A percentile compares a stretch with the other conserved stretches of the same genome.
Evolutionary conservation across 768 basidiomycete genomes (phyloP).

Genomic region (Calocera viscosa): DNA sequence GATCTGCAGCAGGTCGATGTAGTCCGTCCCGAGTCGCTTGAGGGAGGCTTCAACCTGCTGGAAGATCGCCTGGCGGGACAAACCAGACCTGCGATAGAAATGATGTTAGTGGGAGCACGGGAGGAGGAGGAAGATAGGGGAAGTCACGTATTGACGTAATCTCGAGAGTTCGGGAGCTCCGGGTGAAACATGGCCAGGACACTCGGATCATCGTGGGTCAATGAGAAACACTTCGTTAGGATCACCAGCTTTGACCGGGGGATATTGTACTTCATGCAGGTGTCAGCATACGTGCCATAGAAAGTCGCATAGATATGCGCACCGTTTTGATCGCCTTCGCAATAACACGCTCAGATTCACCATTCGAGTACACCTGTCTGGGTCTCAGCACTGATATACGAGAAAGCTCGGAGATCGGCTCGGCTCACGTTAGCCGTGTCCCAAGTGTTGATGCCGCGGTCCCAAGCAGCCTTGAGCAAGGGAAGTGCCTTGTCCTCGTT

Average conservation of each 20-base stretch:
- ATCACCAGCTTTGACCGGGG: slow-evolving; percentile 28
- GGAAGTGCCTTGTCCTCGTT: slow-evolving; percentile 21
- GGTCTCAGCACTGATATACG: no score
- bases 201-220: slow-evolving; percentile 16
- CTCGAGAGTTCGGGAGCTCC: slow-evolving; percentile 10
- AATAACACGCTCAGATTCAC: slow-evolving; percentile 29
- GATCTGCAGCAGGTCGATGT: slow-evolving; percentile 24
- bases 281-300: neutral
- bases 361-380: slow-evolving; percentile 29
- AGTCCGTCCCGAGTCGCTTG: slow-evolving; percentile 7
- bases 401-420: no score
- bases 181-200: slow-evolving; percentile 10
- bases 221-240: slow-evolving; percentile 22
- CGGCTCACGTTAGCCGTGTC: slow-evolving; percentile 32
- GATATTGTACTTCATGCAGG: slow-evolving; percentile 22
- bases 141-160: neutral
- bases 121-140: no score
- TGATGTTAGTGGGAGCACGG: no score
- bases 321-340: slow-evolving; percentile 31
- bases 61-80: neutral
- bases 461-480: slow-evolving; percentile 32
- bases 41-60: slow-evolving; percentile 6
- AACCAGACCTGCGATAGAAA: neutral
- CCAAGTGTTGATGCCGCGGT: slow-evolving; percentile 31
- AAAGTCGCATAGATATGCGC: slow-evolving; percentile 13